phyloP scores from a whole-genome alignment of 306 rosid species.

The Malus sieversii region DNA sequence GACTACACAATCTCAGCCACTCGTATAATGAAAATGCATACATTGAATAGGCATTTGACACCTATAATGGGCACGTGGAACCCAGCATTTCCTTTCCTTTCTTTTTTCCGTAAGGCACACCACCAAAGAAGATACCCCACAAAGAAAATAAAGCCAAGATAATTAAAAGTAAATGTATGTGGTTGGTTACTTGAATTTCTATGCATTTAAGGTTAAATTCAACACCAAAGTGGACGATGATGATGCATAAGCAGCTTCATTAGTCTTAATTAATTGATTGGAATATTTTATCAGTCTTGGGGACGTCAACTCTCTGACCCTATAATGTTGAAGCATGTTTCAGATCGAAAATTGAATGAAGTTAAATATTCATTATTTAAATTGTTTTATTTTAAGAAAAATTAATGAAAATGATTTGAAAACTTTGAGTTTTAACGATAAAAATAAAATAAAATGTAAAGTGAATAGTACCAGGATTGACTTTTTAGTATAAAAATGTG shows the following conservation, averaged over 20 bases:
- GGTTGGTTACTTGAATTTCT: slow-evolving; percentile 1
- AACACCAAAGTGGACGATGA: slow-evolving; percentile 4
- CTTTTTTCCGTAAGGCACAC: background rate
- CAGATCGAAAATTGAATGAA: too few relatives aligned
- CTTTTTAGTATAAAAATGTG: too few relatives aligned
- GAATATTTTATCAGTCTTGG: background rate
- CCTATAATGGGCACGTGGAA: slow-evolving; percentile 28
- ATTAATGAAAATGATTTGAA: too few relatives aligned
- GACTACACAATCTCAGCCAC: slow-evolving; percentile 43
- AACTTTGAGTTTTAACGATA: too few relatives aligned
- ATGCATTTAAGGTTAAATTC: background rate
- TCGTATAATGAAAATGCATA: slow-evolving; percentile 18
- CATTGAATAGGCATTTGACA: slow-evolving; percentile 28
- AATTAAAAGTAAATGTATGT: background rate
- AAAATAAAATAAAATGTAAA: too few relatives aligned
- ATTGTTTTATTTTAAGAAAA: too few relatives aligned
- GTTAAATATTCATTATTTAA: too few relatives aligned
- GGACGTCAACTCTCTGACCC: too few relatives aligned
- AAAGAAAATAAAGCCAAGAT: background rate
- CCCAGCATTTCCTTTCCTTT: slow-evolving; percentile 12
- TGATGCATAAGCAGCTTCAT: background rate
- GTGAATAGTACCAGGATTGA: too few relatives aligned
- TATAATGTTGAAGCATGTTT: too few relatives aligned
- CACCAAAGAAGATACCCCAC: background rate
- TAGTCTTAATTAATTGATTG: background rate